Evolutionary conservation across 139 green algal species (phyloP).

Genomic region (Chlorella sp.): DNA sequence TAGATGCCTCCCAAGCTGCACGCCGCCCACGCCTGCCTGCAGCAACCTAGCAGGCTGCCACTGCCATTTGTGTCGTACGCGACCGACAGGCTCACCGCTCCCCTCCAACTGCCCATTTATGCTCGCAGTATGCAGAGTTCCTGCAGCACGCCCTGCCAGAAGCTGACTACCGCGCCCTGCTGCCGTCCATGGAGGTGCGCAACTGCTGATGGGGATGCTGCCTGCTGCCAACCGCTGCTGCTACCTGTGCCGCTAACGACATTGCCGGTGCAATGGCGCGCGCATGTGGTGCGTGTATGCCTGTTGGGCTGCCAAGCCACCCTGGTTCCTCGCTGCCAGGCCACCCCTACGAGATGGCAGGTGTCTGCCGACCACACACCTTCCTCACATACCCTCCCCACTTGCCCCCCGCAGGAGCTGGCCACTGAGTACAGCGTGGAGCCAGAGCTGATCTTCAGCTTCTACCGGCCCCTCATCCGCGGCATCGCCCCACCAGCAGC

Average conservation of each 20-base stretch:
- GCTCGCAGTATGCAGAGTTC: constrained; percentile 74
- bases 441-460: constrained; percentile 70
- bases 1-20: no score
- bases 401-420: constrained; percentile 47
- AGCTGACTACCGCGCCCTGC: constrained; percentile 57
- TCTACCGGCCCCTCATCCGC: constrained; percentile 70
- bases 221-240: not conserved
- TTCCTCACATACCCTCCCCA: not conserved
- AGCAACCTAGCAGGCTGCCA: no score
- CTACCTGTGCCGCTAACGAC: not conserved
- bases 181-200: constrained; percentile 51
- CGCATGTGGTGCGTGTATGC: no score
- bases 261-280: no score
- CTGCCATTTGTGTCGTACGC: no score
- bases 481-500: constrained; percentile 18
- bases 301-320: not conserved
- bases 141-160: constrained; percentile 57
- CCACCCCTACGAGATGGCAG: not conserved
- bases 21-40: no score
- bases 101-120: not conserved
- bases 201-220: not conserved
- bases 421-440: constrained; percentile 67
- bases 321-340: not conserved
- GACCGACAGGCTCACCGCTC: not conserved
- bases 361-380: not conserved